Evolutionary conservation across 805 yeast species (phyloP), one percentile per base, ranked within the genome.

Genomic region (Metschnikowia drakensbergensis): DNA sequence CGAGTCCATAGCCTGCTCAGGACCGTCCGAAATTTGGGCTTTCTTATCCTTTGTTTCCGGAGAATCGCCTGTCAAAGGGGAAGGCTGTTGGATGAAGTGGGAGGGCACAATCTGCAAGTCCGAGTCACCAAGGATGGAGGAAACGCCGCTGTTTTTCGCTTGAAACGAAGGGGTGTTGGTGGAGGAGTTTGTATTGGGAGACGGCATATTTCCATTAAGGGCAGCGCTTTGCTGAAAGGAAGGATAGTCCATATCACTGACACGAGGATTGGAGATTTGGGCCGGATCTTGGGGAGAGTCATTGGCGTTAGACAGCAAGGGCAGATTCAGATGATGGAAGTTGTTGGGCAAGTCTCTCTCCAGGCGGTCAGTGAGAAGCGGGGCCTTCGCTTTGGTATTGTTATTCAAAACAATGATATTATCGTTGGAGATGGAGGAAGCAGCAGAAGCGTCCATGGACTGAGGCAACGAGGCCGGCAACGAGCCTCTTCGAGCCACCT

Each of bases 371-470:
- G 44, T 44, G 6, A 75, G 74, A 26, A 72, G 63, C 1, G 84
- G 84, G 5, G 80, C 73, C 54, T 75, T 76, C 7, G 79, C 74
- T 47, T 66, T 67, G 13, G 82, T 79, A 57, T 80, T 80, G 58
- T 77, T 79, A 45, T 65, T 70, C 34, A 78, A 71, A 7, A 79
- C 75, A 47, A 78, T 79, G 52, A 78, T 77, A 57, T 80, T 76
- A 47, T 77, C 79, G 56, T 75, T 74, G 35, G 51, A 40, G 8
- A 52, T 46, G 10, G 50, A 38, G 4, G 42, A 17, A 3, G 33
- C 49, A 28, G 46, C 26, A 4, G 45, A 29, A 7, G 42, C 38
- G 6, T 43, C 53, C n/a, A 42, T 30, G 28, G 47, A 34, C 22
- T 35, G 48, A 29, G 46, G 41, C 32, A 54, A 45, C 3, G 51